Conservation (phyloP, 305 asterid species). For the Fraxinus xanthoxyloides region DNA sequence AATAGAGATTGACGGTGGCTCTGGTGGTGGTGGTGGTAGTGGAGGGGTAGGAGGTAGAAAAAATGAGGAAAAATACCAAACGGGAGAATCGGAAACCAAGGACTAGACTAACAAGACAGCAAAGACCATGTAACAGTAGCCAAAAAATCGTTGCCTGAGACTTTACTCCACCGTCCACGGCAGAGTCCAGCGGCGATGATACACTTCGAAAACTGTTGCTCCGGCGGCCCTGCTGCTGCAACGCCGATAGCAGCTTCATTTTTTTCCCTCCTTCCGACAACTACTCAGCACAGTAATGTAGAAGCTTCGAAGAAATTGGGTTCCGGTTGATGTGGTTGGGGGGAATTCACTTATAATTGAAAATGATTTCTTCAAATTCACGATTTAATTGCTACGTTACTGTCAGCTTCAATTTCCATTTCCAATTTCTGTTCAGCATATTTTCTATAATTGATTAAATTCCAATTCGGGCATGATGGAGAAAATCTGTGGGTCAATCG, state of each 20-base stretch:
- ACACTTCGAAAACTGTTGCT: slow-evolving; percentile 65
- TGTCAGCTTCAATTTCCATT: neutral
- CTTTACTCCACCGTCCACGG: slow-evolving; percentile 57
- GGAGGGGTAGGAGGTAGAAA: slow-evolving; percentile 50
- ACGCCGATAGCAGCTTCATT: slow-evolving; percentile 60
- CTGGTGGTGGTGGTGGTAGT: neutral
- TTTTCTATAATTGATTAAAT: neutral
- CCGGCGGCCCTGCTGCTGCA: slow-evolving; percentile 84
- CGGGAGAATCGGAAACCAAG: slow-evolving; percentile 92
- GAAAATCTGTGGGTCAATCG: slow-evolving; percentile 25
- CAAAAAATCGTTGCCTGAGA: slow-evolving; percentile 79
- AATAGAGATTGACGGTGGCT: slow-evolving; percentile 26
- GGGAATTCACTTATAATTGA: slow-evolving; percentile 24
- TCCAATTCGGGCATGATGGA: slow-evolving; percentile 26
- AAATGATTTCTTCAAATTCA: slow-evolving; percentile 36
- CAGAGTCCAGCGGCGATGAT: slow-evolving; percentile 59
- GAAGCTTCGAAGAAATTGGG: slow-evolving; percentile 41
- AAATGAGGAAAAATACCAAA: slow-evolving; percentile 62
- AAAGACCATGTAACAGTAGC: slow-evolving; percentile 67
- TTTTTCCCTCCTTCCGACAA: neutral
- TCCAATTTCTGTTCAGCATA: neutral
- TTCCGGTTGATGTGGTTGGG: slow-evolving; percentile 10
- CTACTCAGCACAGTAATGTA: slow-evolving; percentile 11
- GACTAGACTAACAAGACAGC: slow-evolving; percentile 78
- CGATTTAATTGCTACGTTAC: slow-evolving; percentile 28